A percentile compares a stretch with the other conserved stretches of the same genome.
phyloP scores from a whole-genome alignment of 345 rosid species.

The Citrus cavaleriei region DNA sequence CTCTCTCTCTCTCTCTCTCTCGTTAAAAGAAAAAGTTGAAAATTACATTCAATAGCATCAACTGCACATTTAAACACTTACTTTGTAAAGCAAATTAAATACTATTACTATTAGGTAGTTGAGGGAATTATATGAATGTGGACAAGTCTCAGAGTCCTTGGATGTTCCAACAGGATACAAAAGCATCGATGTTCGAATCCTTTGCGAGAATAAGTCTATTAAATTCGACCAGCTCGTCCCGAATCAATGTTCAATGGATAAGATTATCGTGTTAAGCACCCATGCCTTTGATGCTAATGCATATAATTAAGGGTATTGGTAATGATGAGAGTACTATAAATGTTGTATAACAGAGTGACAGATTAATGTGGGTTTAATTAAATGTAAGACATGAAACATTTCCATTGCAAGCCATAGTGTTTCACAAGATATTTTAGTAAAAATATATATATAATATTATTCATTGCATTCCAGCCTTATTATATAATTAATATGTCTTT shows the following conservation, averaged over 20 bases:
- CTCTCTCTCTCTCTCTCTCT: neutral
- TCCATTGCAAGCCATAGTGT: neutral
- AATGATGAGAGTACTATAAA: neutral
- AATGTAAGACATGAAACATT: neutral
- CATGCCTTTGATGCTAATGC: conserved; percentile 19
- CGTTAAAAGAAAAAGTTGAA: neutral
- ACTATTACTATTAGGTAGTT: neutral
- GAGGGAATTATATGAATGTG: conserved; percentile 32
- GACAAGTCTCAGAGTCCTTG: conserved; percentile 26
- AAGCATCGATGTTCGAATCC: conserved; percentile 25
- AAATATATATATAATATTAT: neutral
- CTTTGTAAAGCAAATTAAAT: neutral
- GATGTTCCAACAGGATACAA: conserved; percentile 18
- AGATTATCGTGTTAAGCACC: conserved; percentile 36
- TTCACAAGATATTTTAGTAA: neutral
- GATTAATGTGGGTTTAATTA: conserved; percentile 2
- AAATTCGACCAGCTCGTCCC: conserved; percentile 7
- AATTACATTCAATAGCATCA: neutral
- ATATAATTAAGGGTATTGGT: conserved; percentile 15
- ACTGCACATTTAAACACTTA: neutral
- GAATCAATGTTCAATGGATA: conserved; percentile 42
- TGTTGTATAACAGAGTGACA: conserved; percentile 4
- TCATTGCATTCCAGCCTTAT: conserved; percentile 3
- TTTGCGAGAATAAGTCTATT: neutral
- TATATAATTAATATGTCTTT: neutral